These are phyloP conservation scores for Zasmidium angulare DNA, from an alignment of 2,329 filamentous ascomycete genomes.

Conservation along the genomic window DNA sequence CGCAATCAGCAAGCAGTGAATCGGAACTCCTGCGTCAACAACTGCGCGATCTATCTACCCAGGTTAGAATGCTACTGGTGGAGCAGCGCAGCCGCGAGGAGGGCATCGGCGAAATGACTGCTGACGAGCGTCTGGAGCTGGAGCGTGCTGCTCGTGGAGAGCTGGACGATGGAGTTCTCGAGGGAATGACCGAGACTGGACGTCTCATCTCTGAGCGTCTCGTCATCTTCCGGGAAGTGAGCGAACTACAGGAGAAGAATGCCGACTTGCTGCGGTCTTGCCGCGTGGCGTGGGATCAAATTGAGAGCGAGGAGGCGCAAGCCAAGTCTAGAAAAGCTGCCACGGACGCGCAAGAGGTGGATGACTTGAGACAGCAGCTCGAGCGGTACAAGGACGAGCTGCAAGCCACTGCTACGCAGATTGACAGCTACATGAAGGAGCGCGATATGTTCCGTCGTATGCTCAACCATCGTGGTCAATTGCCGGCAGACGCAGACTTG, in stretches of 20 bases:
- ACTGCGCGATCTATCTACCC: conserved; percentile 82
- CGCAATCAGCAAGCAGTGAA: conserved; percentile 63
- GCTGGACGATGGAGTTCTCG: conserved; percentile 66
- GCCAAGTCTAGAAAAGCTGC: conserved; percentile 55
- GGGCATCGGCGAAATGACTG: conserved; percentile 68
- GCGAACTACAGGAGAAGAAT: conserved; percentile 85
- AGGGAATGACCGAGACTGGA: conserved; percentile 80
- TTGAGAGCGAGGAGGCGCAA: conserved; percentile 86
- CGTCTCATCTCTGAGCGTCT: conserved; percentile 85
- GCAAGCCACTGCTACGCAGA: conserved; percentile 74
- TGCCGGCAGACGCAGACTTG: conserved; percentile 61
- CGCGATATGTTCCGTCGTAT: conserved; percentile 97
- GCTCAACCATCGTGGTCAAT: conserved; percentile 71
- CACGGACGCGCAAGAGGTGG: conserved; percentile 64
- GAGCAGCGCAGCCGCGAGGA: conserved; percentile 81
- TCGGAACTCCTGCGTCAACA: conserved; percentile 79
- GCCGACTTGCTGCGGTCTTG: conserved; percentile 78
- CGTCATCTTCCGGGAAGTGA: conserved; percentile 83
- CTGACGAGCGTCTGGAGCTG: conserved; percentile 72
- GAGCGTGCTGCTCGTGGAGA: conserved; percentile 77
- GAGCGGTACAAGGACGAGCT: conserved; percentile 82
- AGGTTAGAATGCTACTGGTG: conserved; percentile 86
- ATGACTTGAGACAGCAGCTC: conserved; percentile 69
- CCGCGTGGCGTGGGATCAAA: conserved; percentile 78
- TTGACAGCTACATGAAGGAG: conserved; percentile 92